These are phyloP conservation scores for Aspergillus sp. DNA, from an alignment of 2,329 filamentous ascomycete species.

Conservation along the genomic window DNA sequence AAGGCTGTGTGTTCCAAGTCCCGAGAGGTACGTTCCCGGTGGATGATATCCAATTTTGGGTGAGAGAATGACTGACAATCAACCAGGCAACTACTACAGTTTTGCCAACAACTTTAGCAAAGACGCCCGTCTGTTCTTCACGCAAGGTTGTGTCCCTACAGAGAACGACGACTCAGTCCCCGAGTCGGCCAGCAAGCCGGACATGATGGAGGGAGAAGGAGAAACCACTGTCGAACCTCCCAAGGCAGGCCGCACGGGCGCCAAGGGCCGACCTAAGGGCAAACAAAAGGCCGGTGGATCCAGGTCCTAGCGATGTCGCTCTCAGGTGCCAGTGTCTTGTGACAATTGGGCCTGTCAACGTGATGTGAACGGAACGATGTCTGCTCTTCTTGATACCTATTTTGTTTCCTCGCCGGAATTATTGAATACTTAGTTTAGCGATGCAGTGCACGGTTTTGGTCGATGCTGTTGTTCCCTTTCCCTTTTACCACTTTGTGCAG, in stretches of 20 bases:
- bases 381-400: not conserved
- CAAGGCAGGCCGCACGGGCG: slow-evolving; percentile 11
- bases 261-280: slow-evolving; percentile 30
- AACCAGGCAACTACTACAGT: slow-evolving; percentile 83
- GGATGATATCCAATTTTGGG: not conserved
- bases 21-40: slow-evolving; percentile 70
- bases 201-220: slow-evolving; percentile 22
- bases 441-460: not conserved
- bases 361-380: not conserved
- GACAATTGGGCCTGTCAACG: not conserved
- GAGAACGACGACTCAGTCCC: slow-evolving; percentile 28
- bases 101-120: slow-evolving; percentile 76
- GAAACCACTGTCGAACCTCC: slow-evolving; percentile 16
- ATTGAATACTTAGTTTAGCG: not conserved
- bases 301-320: slow-evolving; percentile 1
- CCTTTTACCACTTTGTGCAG: not conserved
- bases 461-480: not conserved
- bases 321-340: not conserved
- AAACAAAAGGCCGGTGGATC: slow-evolving; percentile 27
- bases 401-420: not conserved
- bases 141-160: slow-evolving; percentile 70
- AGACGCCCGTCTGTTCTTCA: slow-evolving; percentile 81
- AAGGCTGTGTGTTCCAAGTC: slow-evolving; percentile 90
- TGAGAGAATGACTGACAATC: not conserved
- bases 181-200: slow-evolving; percentile 21